Conservation (phyloP, 306 rosid species). For the Vicia villosa region DNA sequence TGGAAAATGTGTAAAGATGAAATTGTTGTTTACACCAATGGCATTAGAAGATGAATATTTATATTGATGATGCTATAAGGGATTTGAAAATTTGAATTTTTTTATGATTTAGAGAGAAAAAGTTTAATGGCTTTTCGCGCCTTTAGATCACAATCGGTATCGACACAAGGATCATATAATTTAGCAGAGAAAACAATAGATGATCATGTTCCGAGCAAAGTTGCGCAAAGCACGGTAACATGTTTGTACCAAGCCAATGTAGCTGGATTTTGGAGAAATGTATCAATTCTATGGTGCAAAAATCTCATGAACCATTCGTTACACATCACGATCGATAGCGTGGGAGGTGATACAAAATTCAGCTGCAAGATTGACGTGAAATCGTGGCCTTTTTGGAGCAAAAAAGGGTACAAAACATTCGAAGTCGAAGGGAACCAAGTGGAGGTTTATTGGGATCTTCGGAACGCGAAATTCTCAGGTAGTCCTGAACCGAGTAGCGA, state of each 20-base stretch:
- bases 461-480: constrained; percentile 67
- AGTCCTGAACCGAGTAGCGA: constrained; percentile 81
- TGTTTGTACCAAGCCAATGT: constrained; percentile 69
- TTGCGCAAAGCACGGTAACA: constrained; percentile 91
- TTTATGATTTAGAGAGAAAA: neutral
- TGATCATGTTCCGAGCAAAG: constrained; percentile 66
- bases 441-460: constrained; percentile 91
- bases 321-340: constrained; percentile 58
- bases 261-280: constrained; percentile 73
- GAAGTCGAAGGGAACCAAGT: constrained; percentile 66
- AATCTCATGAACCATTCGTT: constrained; percentile 82
- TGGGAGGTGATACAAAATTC: constrained; percentile 58
- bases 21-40: neutral
- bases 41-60: neutral
- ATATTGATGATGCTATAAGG: constrained; percentile 30
- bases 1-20: constrained; percentile 25
- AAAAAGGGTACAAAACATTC: constrained; percentile 80
- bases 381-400: constrained; percentile 96
- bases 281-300: constrained; percentile 70
- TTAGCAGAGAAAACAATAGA: constrained; percentile 68
- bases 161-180: constrained; percentile 43
- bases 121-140: constrained; percentile 62
- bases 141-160: constrained; percentile 51
- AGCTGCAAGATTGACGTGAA: constrained; percentile 81
- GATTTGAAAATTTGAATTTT: constrained; percentile 20